Percentiles rank a stretch among this genome's conserved stretches.
Evolutionary conservation across 1,284 basidiomycete genomes (phyloP).

Genomic region (Rhodotorula glutinis): DNA sequence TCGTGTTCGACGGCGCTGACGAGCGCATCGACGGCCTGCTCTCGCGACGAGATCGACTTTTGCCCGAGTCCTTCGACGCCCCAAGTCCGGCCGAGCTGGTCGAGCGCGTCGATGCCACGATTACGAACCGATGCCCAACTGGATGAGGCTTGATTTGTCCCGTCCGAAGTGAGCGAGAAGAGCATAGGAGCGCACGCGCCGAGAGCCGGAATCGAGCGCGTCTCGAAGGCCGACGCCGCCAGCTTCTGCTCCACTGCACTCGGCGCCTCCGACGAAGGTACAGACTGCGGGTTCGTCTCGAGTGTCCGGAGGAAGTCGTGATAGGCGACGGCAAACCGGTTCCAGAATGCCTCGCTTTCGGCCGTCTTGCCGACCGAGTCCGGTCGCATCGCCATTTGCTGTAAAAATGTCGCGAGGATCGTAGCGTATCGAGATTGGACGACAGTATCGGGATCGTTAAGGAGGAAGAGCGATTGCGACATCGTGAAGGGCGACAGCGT

Average conservation of each 20-base stretch:
- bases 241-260: background rate
- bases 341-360: constrained; percentile 59
- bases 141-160: too few species aligned
- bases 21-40: constrained; percentile 2
- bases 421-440: constrained; percentile 72
- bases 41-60: background rate
- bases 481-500: constrained; percentile 54
- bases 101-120: too few species aligned
- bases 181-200: background rate
- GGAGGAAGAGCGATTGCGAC: constrained; percentile 78
- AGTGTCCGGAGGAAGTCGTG: background rate
- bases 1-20: background rate
- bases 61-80: background rate
- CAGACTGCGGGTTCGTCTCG: background rate
- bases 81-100: background rate
- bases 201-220: background rate
- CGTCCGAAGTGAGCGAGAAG: background rate
- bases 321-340: constrained; percentile 53
- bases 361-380: constrained; percentile 42
- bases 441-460: constrained; percentile 70
- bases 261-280: too few species aligned
- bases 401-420: constrained; percentile 55
- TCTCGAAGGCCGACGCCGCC: background rate
- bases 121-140: too few species aligned
- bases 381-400: background rate